Percentiles rank a stretch among this genome's conserved stretches.
Evolutionary conservation across 768 basidiomycete genomes (phyloP).

Genomic region (Rhodocollybia butyracea): DNA sequence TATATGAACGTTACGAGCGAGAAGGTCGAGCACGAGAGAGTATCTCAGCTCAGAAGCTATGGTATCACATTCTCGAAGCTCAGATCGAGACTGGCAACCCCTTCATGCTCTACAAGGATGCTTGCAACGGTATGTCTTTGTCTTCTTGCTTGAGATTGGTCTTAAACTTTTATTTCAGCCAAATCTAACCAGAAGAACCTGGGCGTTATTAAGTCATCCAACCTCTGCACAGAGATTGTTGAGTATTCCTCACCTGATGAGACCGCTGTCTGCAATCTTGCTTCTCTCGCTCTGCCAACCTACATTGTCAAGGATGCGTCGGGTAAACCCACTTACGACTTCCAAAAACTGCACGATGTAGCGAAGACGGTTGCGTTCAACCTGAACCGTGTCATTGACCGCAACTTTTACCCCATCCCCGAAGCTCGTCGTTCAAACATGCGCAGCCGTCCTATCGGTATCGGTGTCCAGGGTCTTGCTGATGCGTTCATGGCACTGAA

Average conservation of each 20-base stretch:
- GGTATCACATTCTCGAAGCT: constrained; percentile 95
- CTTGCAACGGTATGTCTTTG: constrained; percentile 72
- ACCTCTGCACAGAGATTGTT: constrained; percentile 98
- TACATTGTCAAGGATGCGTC: constrained; percentile 53
- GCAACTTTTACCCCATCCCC: constrained; percentile 93
- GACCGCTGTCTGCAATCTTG: constrained; percentile 97
- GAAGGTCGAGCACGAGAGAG: constrained; percentile 85
- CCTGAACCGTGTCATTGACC: constrained; percentile 90
- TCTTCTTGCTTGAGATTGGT: background rate
- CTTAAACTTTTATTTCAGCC: constrained; percentile 37
- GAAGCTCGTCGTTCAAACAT: constrained; percentile 92
- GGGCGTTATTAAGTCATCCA: constrained; percentile 98
- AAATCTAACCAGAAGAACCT: constrained; percentile 99
- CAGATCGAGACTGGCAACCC: constrained; percentile 99
- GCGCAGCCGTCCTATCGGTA: constrained; percentile 95
- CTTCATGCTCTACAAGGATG: constrained; percentile 99
- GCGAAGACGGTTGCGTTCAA: constrained; percentile 91
- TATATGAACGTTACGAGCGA: constrained; percentile 85
- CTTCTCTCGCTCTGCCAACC: constrained; percentile 91
- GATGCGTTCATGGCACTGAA: constrained; percentile 97
- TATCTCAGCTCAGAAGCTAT: constrained; percentile 93
- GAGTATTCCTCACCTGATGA: constrained; percentile 98
- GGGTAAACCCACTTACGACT: constrained; percentile 68
- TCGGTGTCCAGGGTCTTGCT: constrained; percentile 97
- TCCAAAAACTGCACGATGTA: constrained; percentile 92